Evolutionary conservation across 768 basidiomycete genomes (phyloP), one percentile per base, ranked within the genome.

Genomic region (Suillus subaureus): DNA sequence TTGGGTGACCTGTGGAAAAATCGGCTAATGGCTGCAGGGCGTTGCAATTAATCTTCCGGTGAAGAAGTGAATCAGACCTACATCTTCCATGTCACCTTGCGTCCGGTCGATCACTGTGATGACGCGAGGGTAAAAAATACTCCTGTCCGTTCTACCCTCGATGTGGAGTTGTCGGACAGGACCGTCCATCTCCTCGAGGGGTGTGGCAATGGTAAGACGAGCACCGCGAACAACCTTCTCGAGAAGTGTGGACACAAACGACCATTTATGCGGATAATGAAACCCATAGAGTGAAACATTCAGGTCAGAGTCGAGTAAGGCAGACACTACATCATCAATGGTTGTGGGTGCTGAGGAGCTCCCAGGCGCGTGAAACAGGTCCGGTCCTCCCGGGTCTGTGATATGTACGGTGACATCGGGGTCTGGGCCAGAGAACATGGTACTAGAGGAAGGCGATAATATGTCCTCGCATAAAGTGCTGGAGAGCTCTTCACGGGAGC

Each of bases 201-300:
- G 63, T 40, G 70, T 49, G 39, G 69, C 64, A 51, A 75, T 66
- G 33, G 71, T 70, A 61, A 80, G 68, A 61, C 74, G 76, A 40
- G 76, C 75, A 63, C 79, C 80, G 67, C 71, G 70, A 31, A 80
- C 81, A 57, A 82, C 82, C 76, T 86, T 90, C 75, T 83, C 82
- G 71, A 91, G 73, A 40, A 93, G 78, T 67, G 76, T 80, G 69
- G 86, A 81, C 70, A 89, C 81, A 70, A 92, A 82, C 45, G 81
- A 77, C 87, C 87, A 87, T 76, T 89, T 89, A 79, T 80, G 79
- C 67, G 80, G 66, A 56, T 87, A 82, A 43, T 88, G 82, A 63
- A 80, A 75, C 35, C 90, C 91, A 74, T 91, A 92, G n/a, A 93
- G 80, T 58, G 86, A 78, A 68, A 93, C 81, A 71, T 87, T 84